phyloP scores from a whole-genome alignment of 2,329 filamentous ascomycete species.

The Xylaria sp. region DNA sequence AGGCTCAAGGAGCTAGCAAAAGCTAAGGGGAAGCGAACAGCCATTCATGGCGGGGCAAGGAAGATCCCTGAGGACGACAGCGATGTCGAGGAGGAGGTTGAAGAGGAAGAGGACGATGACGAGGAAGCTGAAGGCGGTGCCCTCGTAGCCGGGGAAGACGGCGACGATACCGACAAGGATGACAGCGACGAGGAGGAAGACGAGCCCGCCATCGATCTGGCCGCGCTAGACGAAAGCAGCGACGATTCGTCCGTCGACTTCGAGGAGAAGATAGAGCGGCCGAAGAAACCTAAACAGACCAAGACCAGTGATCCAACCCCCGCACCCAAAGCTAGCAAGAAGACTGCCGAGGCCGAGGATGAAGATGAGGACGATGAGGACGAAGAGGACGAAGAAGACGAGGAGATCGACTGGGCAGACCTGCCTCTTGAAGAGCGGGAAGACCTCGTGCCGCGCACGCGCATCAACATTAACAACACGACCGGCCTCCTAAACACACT shows the following conservation, averaged over 20 bases:
- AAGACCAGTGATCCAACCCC: constrained; percentile 36
- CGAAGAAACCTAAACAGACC: constrained; percentile 50
- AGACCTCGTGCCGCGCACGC: constrained; percentile 33
- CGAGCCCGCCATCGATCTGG: constrained; percentile 49
- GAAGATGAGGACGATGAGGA: constrained; percentile 50
- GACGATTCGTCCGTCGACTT: constrained; percentile 77
- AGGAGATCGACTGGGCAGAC: constrained; percentile 89
- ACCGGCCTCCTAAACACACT: constrained; percentile 80
- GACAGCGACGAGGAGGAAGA: constrained; percentile 35
- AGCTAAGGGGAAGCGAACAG: constrained; percentile 31
- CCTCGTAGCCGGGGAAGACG: constrained; percentile 36
- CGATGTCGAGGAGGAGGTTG: constrained; percentile 24
- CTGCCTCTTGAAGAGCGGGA: constrained; percentile 72
- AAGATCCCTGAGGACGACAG: constrained; percentile 24
- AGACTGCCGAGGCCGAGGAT: constrained; percentile 41
- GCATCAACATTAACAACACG: constrained; percentile 89
- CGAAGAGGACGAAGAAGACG: constrained; percentile 73
- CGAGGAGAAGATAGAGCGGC: constrained; percentile 71
- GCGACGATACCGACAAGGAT: constrained; percentile 37
- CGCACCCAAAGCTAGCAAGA: constrained; percentile 47
- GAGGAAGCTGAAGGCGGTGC: constrained; percentile 34
- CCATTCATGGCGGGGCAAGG: constrained; percentile 30
- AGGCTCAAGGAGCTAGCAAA: constrained; percentile 37
- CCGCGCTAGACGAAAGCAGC: constrained; percentile 65
- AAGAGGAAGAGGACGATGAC: constrained; percentile 24